These are phyloP conservation scores for Exophiala aquamarina DNA, from an alignment of 2,329 filamentous ascomycete genomes.

Conservation along the genomic window DNA sequence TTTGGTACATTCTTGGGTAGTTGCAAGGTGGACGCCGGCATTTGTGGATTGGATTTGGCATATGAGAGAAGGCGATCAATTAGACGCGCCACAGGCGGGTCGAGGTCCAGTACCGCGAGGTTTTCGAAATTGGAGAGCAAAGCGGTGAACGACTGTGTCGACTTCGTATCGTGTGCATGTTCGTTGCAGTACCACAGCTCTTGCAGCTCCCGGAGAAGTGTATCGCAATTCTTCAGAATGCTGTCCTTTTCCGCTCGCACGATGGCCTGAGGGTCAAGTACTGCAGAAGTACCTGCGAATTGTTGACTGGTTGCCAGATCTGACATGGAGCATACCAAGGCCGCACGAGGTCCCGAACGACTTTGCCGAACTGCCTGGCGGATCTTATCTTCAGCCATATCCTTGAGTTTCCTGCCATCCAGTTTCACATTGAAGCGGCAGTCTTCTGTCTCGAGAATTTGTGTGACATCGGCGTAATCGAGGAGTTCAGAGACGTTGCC, in stretches of 20 bases:
- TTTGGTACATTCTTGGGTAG: no score
- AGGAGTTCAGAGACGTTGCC: conserved; percentile 11
- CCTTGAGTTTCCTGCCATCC: conserved; percentile 3
- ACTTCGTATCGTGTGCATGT: neutral
- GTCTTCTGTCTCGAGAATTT: conserved; percentile 3
- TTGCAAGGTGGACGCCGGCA: no score
- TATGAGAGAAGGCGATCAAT: neutral
- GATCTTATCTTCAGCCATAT: neutral
- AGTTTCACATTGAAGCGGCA: neutral
- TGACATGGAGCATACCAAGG: no score
- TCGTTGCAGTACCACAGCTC: conserved; percentile 11
- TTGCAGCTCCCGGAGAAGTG: conserved; percentile 8
- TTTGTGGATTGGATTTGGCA: neutral
- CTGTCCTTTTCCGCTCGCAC: no score
- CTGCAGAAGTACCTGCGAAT: no score
- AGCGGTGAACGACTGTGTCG: neutral
- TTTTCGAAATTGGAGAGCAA: neutral
- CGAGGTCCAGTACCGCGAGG: neutral
- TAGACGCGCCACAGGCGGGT: neutral
- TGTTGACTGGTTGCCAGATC: no score
- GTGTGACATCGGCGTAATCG: conserved; percentile 8
- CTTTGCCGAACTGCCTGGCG: neutral
- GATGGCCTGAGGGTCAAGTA: no score
- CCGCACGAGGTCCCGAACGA: no score
- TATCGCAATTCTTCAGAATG: no score